phyloP scores from a whole-genome alignment of 768 basidiomycete genomes.

The Hydnomerulius pinastri region DNA sequence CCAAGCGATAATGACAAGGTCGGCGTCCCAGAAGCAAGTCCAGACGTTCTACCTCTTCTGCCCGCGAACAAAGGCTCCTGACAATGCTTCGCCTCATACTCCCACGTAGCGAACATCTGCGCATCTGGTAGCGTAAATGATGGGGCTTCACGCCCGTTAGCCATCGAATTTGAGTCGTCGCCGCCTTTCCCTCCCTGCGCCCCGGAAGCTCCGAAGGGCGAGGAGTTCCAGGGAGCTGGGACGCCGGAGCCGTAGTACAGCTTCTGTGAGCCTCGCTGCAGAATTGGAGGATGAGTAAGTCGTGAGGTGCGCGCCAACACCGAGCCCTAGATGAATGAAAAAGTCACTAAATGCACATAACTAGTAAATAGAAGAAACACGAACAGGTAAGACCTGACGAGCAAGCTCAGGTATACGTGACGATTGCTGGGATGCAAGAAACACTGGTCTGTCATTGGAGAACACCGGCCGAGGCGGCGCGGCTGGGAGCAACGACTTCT shows the following conservation, averaged over 20 bases:
- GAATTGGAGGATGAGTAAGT: constrained; percentile 63
- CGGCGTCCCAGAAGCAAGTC: constrained; percentile 11
- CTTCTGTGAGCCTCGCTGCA: constrained; percentile 48
- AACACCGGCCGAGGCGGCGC: constrained; percentile 43
- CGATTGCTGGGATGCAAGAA: constrained; percentile 62
- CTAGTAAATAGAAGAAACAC: constrained; percentile 23
- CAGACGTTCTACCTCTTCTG: constrained; percentile 28
- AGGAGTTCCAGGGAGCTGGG: constrained; percentile 49
- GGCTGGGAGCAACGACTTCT: constrained; percentile 32
- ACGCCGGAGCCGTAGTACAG: constrained; percentile 43
- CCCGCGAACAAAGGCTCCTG: constrained; percentile 37
- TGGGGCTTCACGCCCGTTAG: constrained; percentile 26
- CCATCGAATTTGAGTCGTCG: constrained; percentile 18
- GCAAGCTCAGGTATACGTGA: constrained; percentile 70
- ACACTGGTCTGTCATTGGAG: constrained; percentile 54
- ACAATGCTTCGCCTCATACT: constrained; percentile 45
- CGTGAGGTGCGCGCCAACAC: constrained; percentile 62
- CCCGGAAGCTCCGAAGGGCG: constrained; percentile 11
- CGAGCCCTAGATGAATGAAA: constrained; percentile 42
- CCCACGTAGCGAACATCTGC: constrained; percentile 53
- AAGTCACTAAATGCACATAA: background rate
- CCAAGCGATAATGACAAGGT: constrained; percentile 23
- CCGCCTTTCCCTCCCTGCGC: constrained; percentile 23
- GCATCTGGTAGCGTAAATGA: constrained; percentile 46
- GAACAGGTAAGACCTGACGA: constrained; percentile 64